A percentile compares a stretch with the other conserved stretches of the same genome.
Conservation (phyloP, 2,329 filamentous ascomycete genomes). For the Penicillium griseofulvum region DNA sequence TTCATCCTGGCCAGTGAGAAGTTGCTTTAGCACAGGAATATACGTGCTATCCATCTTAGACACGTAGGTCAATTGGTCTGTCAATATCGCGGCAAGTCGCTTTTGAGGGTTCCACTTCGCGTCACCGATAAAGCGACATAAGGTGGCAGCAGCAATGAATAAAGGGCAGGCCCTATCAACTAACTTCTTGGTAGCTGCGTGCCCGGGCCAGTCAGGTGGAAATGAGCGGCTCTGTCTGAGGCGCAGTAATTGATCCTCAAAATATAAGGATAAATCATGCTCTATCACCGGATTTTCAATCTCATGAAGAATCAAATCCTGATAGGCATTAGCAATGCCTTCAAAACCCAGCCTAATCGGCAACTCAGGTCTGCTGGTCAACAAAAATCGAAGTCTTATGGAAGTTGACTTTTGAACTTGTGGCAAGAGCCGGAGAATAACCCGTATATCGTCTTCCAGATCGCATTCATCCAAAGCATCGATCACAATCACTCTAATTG, state of each 20-base stretch:
- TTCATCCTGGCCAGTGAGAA: slow-evolving; percentile 13
- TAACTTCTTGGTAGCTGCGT: neutral
- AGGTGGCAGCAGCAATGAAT: slow-evolving; percentile 19
- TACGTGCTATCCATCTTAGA: slow-evolving; percentile 29
- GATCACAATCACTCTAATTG: slow-evolving; percentile 21
- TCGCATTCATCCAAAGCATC: slow-evolving; percentile 33
- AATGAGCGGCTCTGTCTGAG: neutral
- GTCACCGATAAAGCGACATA: slow-evolving; percentile 15
- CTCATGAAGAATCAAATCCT: slow-evolving; percentile 26
- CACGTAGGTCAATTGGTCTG: slow-evolving; percentile 5
- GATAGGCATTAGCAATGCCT: slow-evolving; percentile 7
- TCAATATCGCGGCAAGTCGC: slow-evolving; percentile 16
- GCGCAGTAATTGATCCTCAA: neutral
- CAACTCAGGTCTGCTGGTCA: slow-evolving; percentile 32
- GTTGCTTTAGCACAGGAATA: slow-evolving; percentile 21
- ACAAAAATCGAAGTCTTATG: slow-evolving; percentile 22
- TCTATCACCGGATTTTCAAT: slow-evolving; percentile 20
- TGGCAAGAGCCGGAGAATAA: slow-evolving; percentile 24
- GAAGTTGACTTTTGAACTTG: slow-evolving; percentile 9
- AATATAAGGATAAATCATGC: slow-evolving; percentile 26
- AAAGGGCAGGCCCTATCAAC: slow-evolving; percentile 12
- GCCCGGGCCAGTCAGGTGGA: slow-evolving; percentile 12
- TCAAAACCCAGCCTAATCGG: slow-evolving; percentile 13
- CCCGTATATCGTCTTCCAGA: slow-evolving; percentile 16
- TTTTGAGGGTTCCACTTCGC: slow-evolving; percentile 8